These are phyloP conservation scores for Populus hybrid DNA, from an alignment of 441 rosid genomes.

Conservation along the genomic window DNA sequence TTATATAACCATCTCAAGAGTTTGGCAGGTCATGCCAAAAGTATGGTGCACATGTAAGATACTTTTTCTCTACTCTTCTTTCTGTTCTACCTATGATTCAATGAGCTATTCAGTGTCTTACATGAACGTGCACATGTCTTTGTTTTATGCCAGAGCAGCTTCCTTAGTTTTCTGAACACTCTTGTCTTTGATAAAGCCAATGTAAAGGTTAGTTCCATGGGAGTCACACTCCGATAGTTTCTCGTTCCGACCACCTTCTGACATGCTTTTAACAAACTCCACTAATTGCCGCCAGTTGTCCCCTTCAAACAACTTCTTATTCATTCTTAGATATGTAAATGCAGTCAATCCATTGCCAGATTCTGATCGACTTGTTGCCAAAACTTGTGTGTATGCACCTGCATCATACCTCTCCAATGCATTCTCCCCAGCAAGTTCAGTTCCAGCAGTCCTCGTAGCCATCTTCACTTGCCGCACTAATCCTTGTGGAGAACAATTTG, in stretches of 20 bases:
- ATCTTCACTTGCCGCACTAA: slow-evolving; percentile 74
- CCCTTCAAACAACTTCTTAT: slow-evolving; percentile 71
- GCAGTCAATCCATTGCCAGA: slow-evolving; percentile 74
- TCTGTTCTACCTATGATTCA: slow-evolving; percentile 12
- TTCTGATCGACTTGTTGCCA: slow-evolving; percentile 68
- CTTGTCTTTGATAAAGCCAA: slow-evolving; percentile 54
- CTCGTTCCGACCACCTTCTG: slow-evolving; percentile 56
- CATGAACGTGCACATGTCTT: slow-evolving; percentile 13
- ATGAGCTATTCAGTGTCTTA: slow-evolving; percentile 2
- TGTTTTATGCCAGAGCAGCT: slow-evolving; percentile 46
- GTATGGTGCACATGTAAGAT: slow-evolving; percentile 16
- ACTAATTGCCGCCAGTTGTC: slow-evolving; percentile 75
- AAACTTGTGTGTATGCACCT: slow-evolving; percentile 63
- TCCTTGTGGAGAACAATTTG: slow-evolving; percentile 86
- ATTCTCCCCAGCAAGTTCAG: slow-evolving; percentile 85
- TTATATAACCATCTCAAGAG: slow-evolving; percentile 12
- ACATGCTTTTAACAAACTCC: slow-evolving; percentile 79
- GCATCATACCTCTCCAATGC: slow-evolving; percentile 82
- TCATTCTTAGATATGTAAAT: slow-evolving; percentile 81
- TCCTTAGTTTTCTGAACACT: slow-evolving; percentile 35
- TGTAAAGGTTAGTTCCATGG: slow-evolving; percentile 51
- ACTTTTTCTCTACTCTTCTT: slow-evolving; percentile 5
- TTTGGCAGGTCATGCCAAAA: slow-evolving; percentile 26
- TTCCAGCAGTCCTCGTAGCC: slow-evolving; percentile 53
- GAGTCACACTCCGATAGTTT: slow-evolving; percentile 49